Evolutionary conservation across 176 grass and related monocot genomes (phyloP).

Genomic region (Bolboschoenus planiculmis): DNA sequence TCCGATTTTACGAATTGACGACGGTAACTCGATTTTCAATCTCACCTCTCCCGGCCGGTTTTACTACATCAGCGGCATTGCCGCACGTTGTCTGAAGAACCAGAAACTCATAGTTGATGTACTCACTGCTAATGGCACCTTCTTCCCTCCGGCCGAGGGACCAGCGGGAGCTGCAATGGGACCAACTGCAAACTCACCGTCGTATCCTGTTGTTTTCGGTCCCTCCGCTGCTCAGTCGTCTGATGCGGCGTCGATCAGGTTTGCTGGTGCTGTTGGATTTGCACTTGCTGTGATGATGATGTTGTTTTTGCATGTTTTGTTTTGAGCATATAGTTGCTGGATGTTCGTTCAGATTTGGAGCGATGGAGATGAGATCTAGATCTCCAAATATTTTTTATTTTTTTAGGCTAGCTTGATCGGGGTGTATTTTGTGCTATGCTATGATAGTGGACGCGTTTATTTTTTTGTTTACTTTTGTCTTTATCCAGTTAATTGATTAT

Average conservation of each 20-base stretch:
- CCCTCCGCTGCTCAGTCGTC: slow-evolving; percentile 17
- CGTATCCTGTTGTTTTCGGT: slow-evolving; percentile 19
- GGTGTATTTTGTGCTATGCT: background rate
- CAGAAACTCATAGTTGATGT: slow-evolving; percentile 80
- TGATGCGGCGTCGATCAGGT: background rate
- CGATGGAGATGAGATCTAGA: slow-evolving; percentile 23
- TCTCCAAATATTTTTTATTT: slow-evolving; percentile 2
- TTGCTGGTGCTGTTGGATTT: background rate
- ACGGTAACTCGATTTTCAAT: slow-evolving; percentile 89
- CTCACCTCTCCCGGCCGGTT: slow-evolving; percentile 44
- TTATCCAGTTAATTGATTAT: background rate
- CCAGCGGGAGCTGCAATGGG: background rate
- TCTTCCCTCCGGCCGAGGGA: slow-evolving; percentile 29
- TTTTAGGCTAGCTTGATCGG: background rate
- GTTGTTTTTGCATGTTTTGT: background rate
- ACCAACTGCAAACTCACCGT: slow-evolving; percentile 20
- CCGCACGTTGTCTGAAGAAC: slow-evolving; percentile 52
- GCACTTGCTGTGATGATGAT: slow-evolving; percentile 7
- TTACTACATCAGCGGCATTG: slow-evolving; percentile 58
- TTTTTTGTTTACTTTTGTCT: slow-evolving; percentile 15
- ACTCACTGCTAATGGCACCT: slow-evolving; percentile 48
- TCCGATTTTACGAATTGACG: slow-evolving; percentile 41
- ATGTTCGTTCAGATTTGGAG: background rate
- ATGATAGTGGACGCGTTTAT: background rate
- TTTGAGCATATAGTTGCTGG: background rate